These are phyloP conservation scores for Mucor saturninus DNA, from an alignment of 371 early-diverging fungal genomes.

Conservation along the genomic window DNA sequence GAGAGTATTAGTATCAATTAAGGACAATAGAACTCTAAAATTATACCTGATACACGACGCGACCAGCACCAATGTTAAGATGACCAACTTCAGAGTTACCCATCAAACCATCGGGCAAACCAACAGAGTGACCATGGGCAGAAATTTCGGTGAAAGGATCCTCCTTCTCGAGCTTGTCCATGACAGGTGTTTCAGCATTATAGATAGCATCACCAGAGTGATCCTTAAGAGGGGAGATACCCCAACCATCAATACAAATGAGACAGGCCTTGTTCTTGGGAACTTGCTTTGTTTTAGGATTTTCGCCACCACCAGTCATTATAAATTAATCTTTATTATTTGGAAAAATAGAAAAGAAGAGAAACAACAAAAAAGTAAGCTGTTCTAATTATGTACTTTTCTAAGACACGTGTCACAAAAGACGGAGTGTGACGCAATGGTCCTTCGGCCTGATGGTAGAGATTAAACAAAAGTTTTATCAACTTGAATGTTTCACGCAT, in stretches of 20 bases:
- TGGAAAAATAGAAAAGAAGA: slow-evolving; percentile 6
- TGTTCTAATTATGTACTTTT: no score
- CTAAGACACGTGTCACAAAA: no score
- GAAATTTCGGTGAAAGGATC: slow-evolving; percentile 79
- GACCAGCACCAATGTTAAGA: slow-evolving; percentile 99
- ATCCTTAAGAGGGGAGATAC: slow-evolving; percentile 75
- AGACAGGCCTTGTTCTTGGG: slow-evolving; percentile 73
- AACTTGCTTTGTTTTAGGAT: slow-evolving; percentile 47
- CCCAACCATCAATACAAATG: slow-evolving; percentile 96
- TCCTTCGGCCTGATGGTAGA: no score
- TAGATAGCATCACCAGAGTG: slow-evolving; percentile 91
- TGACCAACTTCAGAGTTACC: slow-evolving; percentile 99
- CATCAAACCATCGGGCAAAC: slow-evolving; percentile 98
- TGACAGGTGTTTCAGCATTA: slow-evolving; percentile 94
- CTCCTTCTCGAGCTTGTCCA: slow-evolving; percentile 79
- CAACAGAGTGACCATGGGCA: slow-evolving; percentile 98
- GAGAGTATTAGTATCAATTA: not conserved
- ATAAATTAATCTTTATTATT: slow-evolving; percentile 12
- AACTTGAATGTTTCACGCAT: no score
- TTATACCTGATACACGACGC: slow-evolving; percentile 95
- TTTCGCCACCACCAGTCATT: slow-evolving; percentile 61
- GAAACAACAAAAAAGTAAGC: slow-evolving; percentile 5
- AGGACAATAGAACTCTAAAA: slow-evolving; percentile 3
- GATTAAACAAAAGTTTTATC: no score
- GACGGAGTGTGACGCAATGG: no score